A percentile compares a stretch with the other conserved stretches of the same genome.
Evolutionary conservation across 2,329 filamentous ascomycete genomes (phyloP).

Genomic region (Claviceps sp.): DNA sequence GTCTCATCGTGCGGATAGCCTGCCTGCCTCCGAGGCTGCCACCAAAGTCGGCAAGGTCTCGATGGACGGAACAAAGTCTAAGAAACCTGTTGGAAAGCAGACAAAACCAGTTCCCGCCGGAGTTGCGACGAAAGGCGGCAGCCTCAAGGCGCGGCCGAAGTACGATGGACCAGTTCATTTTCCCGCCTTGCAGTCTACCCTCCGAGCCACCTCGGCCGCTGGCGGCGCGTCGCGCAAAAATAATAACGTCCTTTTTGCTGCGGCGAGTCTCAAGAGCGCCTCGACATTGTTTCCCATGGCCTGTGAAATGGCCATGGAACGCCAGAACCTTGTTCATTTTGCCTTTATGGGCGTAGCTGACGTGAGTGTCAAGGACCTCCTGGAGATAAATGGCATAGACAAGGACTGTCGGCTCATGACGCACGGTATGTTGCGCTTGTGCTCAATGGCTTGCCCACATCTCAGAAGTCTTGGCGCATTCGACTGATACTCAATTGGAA

Average conservation of each 20-base stretch:
- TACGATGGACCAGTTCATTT: conserved; percentile 63
- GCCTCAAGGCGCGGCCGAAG: not conserved
- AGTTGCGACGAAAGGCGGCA: not conserved
- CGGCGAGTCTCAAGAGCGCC: conserved; percentile 60
- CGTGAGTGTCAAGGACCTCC: conserved; percentile 54
- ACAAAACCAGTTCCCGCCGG: not conserved
- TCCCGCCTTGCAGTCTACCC: conserved; percentile 45
- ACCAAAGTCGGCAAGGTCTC: not conserved
- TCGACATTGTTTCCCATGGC: conserved; percentile 65
- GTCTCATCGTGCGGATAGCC: not conserved
- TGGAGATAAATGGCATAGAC: conserved; percentile 67
- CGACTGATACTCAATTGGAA: not conserved
- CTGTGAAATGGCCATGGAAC: conserved; percentile 66
- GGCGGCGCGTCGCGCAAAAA: conserved; percentile 39
- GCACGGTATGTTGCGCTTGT: conserved; percentile 30
- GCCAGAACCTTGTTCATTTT: conserved; percentile 67
- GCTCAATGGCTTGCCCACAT: not conserved
- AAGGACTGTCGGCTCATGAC: conserved; percentile 52
- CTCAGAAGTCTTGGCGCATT: not conserved
- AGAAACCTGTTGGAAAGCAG: not conserved
- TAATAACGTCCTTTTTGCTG: conserved; percentile 66
- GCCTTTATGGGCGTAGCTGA: conserved; percentile 62
- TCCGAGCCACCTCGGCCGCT: conserved; percentile 45
- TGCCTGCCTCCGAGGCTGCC: not conserved
- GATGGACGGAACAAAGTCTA: not conserved